Percentiles rank a stretch among this genome's conserved stretches.
Conservation (phyloP, 2,329 filamentous ascomycete genomes). For the Claviceps capensis region DNA sequence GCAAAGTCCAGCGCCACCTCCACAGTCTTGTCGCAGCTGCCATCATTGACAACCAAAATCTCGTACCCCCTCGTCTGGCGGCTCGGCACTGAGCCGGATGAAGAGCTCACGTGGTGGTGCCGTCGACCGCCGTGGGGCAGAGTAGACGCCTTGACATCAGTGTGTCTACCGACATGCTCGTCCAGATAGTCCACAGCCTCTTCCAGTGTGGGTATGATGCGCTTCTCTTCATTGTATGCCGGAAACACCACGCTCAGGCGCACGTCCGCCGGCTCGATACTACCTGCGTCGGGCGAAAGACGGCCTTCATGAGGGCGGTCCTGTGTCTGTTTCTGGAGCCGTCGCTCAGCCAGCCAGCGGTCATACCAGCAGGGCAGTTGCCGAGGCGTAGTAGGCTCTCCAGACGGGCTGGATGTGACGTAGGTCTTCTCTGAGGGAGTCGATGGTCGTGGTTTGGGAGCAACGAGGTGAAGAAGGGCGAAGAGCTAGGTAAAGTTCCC, state of each 20-base stretch:
- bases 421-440: conserved; percentile 74
- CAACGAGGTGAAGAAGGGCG: conserved; percentile 56
- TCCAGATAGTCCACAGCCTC: conserved; percentile 85
- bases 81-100: not conserved
- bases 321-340: conserved; percentile 28
- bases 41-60: conserved; percentile 84
- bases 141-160: conserved; percentile 11
- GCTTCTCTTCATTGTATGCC: conserved; percentile 85
- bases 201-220: conserved; percentile 71
- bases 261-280: conserved; percentile 63
- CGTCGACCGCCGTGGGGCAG: conserved; percentile 16
- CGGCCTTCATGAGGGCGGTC: conserved; percentile 23
- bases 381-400: conserved; percentile 23
- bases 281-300: conserved; percentile 33
- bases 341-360: conserved; percentile 50
- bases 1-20: conserved; percentile 70
- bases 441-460: conserved; percentile 64
- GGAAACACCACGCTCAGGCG: conserved; percentile 86
- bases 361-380: conserved; percentile 80
- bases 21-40: conserved; percentile 70
- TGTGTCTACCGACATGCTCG: conserved; percentile 49
- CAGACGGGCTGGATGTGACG: conserved; percentile 54
- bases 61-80: conserved; percentile 56
- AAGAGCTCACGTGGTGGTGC: conserved; percentile 16
- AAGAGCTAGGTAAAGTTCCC: conserved; percentile 32